Base-by-base conservation (phyloP, 352 stramenopile species). In the Globisporangium canariense region DNA sequence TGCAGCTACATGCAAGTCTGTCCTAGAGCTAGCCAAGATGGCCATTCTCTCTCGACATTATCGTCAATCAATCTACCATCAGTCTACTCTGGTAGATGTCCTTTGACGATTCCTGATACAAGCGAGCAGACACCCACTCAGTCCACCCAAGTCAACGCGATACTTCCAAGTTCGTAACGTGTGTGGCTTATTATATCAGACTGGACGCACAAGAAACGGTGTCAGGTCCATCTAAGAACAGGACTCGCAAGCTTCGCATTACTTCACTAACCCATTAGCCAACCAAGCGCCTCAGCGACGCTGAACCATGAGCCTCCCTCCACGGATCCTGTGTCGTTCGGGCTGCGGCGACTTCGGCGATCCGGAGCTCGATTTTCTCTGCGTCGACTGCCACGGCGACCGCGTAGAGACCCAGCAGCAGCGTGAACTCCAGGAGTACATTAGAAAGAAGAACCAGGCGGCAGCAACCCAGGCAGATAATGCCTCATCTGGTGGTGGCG, bases 381-480 rank as follows among this genome's bases (percentile, higher is more conserved):
- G 84, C 43, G 78, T 88, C 25, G 80, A 88, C 49, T 93, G 81
- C 51, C 72, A 93, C 62, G 74, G 63, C 10, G 80, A 89, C 55
- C 77, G 74, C 9, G 52, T 75, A 16, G 81, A 88, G 51, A 71
- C 71, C 16, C 65, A 54, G 10, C 75, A 84, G 34, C 69, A 87
- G 30, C 70, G 75, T 32, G 72, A 79, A 9, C 63, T 90, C 8
- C 67, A 69, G 28, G 57, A 72, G 20, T 88, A 76, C 34, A 49
- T 78, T 30, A 62, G 72, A 30, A 45, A 61, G 20, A 51, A 63
- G 4, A 18, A 50, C 11, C 16, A 32, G 9, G 38, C 49, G n/a
- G 4, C n/a, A 62, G 10, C 8, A 49, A 51, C 28, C 4, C 54
- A 56, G 13, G 20, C 22, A 10, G 22, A 52, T 5, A 30, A 52